Conservation (phyloP, 306 rosid genomes). For the Spatholobus suberectus region DNA sequence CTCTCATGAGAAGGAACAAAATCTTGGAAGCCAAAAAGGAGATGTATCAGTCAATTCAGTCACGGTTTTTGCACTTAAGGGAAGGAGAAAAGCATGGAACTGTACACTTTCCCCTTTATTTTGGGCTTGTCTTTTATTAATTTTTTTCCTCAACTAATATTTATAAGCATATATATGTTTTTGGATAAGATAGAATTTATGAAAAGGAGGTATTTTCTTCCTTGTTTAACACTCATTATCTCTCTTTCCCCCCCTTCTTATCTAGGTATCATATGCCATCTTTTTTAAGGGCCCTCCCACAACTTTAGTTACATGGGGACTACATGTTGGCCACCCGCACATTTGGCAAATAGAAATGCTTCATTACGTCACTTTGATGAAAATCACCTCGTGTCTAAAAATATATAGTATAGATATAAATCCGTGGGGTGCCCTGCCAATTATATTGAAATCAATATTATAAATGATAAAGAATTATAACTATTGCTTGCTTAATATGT, state of each 20-base stretch:
- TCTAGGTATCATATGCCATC: slow-evolving; percentile 34
- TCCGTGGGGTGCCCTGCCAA: background rate
- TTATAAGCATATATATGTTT: slow-evolving; percentile 45
- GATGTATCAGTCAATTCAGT: slow-evolving; percentile 45
- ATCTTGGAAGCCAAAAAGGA: slow-evolving; percentile 39
- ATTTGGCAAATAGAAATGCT: background rate
- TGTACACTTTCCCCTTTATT: slow-evolving; percentile 28
- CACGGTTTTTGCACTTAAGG: slow-evolving; percentile 52
- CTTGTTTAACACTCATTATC: slow-evolving; percentile 9
- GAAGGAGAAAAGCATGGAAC: slow-evolving; percentile 51
- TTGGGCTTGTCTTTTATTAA: background rate
- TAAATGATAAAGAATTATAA: no score
- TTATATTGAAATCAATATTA: no score
- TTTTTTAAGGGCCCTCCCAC: background rate
- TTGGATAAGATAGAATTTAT: slow-evolving; percentile 52
- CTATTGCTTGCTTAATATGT: no score
- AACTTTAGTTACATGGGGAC: slow-evolving; percentile 16
- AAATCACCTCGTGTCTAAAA: background rate
- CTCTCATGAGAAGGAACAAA: slow-evolving; percentile 27
- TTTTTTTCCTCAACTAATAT: background rate
- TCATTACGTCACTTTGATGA: background rate
- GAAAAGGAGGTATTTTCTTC: slow-evolving; percentile 35
- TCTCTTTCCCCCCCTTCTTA: background rate
- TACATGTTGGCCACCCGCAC: slow-evolving; percentile 23
- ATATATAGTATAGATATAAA: background rate